phyloP scores from a whole-genome alignment of 495 filamentous ascomycete genomes.

The Xylaria intraflava region DNA sequence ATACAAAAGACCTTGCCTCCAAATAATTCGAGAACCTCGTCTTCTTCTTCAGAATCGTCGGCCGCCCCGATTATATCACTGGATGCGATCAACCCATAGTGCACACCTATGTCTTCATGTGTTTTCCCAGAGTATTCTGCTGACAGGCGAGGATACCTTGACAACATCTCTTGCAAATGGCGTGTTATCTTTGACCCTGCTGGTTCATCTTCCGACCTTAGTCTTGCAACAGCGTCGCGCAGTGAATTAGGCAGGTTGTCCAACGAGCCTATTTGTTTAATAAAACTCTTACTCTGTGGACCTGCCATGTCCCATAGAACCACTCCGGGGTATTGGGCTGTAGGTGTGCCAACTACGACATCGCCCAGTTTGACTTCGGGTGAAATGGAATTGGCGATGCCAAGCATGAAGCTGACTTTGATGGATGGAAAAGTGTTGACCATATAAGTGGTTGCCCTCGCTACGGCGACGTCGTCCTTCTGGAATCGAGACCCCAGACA shows the following conservation, averaged over 20 bases:
- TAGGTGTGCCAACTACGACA: slow-evolving; percentile 35
- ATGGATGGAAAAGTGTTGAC: slow-evolving; percentile 28
- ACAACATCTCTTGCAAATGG: not conserved
- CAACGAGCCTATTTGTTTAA: slow-evolving; percentile 29
- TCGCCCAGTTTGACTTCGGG: slow-evolving; percentile 30
- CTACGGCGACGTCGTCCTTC: slow-evolving; percentile 24
- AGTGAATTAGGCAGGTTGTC: not conserved
- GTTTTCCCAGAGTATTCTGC: not conserved
- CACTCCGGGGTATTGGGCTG: slow-evolving; percentile 22
- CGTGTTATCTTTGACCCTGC: not conserved
- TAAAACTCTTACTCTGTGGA: slow-evolving; percentile 15
- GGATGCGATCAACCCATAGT: slow-evolving; percentile 30
- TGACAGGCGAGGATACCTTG: not conserved
- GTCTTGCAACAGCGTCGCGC: not conserved
- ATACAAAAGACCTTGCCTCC: no score
- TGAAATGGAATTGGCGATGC: slow-evolving; percentile 34
- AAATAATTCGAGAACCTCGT: no score
- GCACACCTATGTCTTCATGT: slow-evolving; percentile 12
- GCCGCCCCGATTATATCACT: no score
- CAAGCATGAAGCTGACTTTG: slow-evolving; percentile 38
- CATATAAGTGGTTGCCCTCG: slow-evolving; percentile 30
- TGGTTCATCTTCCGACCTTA: not conserved
- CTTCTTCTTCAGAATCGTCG: no score
- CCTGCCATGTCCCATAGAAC: slow-evolving; percentile 42
- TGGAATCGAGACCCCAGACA: slow-evolving; percentile 34